Evolutionary conservation across 2,329 filamentous ascomycete species (phyloP), one percentile per base, ranked within the genome.

Genomic region (Alternaria arborescens): DNA sequence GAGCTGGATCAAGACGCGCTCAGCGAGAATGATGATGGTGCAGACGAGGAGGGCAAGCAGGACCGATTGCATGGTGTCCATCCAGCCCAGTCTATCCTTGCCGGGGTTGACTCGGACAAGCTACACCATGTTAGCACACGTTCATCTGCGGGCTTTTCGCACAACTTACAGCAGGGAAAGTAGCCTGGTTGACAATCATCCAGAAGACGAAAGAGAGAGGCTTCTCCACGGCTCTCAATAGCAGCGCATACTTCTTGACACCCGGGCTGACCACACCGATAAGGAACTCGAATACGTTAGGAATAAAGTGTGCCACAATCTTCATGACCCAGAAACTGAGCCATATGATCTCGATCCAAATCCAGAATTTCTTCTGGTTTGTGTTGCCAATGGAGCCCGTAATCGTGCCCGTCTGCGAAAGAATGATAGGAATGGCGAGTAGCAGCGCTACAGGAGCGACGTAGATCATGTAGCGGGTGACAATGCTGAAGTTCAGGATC

Each of bases 1-100:
- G 61, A 94, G 83, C 78, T 94, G 92, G 34, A 95, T 89, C 65
- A 94, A 84, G 60, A 89, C 83, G 78, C 92, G 93, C 78, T 95
- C 91, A n/a, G 82, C 87, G 16, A 94, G 84, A 61, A 92, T 88
- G 18, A 94, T 85, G 51, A 90, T 83, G 0, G 89, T 87, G 10
- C 88, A 90, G 41, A 91, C 86, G 47, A 93, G 86, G 30, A 86
- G 79, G 2, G 91, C 89, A 22, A 86, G 87, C 6, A 94, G 81
- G 16, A 94, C 83, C 51, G 86, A 87, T 65, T 86, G 85, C 68
- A 94, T 79, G 8, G 84, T 83, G 34, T 74, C 78, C 67, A 86
- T 80, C 87, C 87, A 89, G 3, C 72, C 32, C 54, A 60, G 36
- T 40, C 14, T 40, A 11, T 40, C 59, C 52, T 52, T 55, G 28